Conservation (phyloP, 352 stramenopile genomes). For the Phytophthora ohioensis region DNA sequence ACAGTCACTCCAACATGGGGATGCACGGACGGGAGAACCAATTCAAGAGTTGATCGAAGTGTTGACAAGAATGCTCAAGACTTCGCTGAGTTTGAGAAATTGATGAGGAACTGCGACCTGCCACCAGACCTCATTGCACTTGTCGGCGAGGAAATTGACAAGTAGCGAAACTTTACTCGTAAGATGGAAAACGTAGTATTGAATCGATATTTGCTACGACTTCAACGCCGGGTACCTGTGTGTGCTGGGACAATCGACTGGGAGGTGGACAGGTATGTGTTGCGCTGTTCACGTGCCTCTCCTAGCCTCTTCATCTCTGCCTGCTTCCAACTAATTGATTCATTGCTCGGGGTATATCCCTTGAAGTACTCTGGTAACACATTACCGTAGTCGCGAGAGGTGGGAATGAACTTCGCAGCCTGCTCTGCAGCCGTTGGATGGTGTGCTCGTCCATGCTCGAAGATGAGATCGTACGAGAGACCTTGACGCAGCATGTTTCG, state of each 20-base stretch:
- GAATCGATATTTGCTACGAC: too few relatives aligned
- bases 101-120: constrained; percentile 42
- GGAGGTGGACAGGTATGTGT: constrained; percentile 65
- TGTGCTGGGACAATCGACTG: constrained; percentile 58
- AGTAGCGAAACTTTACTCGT: background rate
- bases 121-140: constrained; percentile 44
- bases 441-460: constrained; percentile 69
- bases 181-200: too few relatives aligned
- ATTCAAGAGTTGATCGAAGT: background rate
- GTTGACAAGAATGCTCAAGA: background rate
- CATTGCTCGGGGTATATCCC: constrained; percentile 36
- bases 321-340: constrained; percentile 43
- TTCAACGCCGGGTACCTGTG: constrained; percentile 21
- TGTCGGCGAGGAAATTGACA: constrained; percentile 33
- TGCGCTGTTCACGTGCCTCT: constrained; percentile 49
- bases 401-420: constrained; percentile 60
- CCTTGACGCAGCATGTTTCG: constrained; percentile 61
- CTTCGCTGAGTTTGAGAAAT: constrained; percentile 30
- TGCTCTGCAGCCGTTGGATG: constrained; percentile 54
- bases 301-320: constrained; percentile 53
- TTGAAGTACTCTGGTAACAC: constrained; percentile 38
- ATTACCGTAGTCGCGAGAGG: constrained; percentile 61
- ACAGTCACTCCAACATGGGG: background rate
- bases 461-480: constrained; percentile 77
- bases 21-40: background rate